Percentiles rank a stretch among this genome's conserved stretches.
Evolutionary conservation across 2,329 filamentous ascomycete genomes (phyloP).

Genomic region (Calonectria montana): DNA sequence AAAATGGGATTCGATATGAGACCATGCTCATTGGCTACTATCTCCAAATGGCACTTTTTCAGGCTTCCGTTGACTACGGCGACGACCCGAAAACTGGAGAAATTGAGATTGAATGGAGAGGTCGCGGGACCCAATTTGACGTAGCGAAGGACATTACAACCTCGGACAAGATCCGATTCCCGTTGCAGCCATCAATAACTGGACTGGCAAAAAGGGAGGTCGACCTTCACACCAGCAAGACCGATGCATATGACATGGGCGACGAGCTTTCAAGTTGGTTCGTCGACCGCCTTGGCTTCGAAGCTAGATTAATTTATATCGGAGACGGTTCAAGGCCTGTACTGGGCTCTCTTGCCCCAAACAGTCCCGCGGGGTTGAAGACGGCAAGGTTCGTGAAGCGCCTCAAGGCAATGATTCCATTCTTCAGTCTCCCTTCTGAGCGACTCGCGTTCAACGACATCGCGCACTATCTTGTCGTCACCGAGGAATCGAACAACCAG

Average conservation of each 20-base stretch:
- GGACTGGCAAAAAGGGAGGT: conserved; percentile 12
- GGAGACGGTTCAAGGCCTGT: conserved; percentile 37
- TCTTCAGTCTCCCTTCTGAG: conserved; percentile 22
- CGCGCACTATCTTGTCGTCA: conserved; percentile 39
- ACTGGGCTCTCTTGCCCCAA: conserved; percentile 36
- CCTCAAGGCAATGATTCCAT: conserved; percentile 15
- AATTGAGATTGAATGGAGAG: conserved; percentile 23
- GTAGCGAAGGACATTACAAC: neutral
- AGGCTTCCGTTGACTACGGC: conserved; percentile 21
- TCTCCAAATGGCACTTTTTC: conserved; percentile 33
- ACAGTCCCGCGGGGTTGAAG: conserved; percentile 32
- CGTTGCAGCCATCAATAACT: conserved; percentile 15
- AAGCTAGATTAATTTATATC: conserved; percentile 34
- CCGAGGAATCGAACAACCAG: conserved; percentile 38
- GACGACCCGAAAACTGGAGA: neutral
- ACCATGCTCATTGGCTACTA: conserved; percentile 39
- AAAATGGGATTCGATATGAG: conserved; percentile 13
- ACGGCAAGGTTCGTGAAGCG: conserved; percentile 3
- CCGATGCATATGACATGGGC: conserved; percentile 38
- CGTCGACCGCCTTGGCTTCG: conserved; percentile 28
- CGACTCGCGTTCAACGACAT: conserved; percentile 33
- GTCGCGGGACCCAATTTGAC: conserved; percentile 18
- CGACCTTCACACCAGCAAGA: conserved; percentile 29
- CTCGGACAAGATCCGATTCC: conserved; percentile 21
- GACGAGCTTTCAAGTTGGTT: conserved; percentile 34